Evolutionary conservation across 768 basidiomycete species (phyloP), one percentile per base, ranked within the genome.

Genomic region (Leccinum arenicola): DNA sequence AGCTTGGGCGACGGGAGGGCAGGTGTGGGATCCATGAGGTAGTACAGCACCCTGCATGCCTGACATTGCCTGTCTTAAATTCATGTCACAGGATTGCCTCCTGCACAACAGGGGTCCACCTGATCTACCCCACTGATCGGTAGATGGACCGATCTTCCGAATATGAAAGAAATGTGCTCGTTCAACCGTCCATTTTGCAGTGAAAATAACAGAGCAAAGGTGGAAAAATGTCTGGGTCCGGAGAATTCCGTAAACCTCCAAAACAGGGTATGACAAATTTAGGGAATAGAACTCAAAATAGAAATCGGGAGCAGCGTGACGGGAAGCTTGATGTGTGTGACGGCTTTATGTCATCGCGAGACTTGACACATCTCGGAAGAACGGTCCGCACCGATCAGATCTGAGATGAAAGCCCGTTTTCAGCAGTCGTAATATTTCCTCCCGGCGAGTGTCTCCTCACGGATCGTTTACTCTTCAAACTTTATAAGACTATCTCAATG

Each of bases 11-110:
- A 75, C 66, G 74, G 78, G 68, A 75, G 61, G 35, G 73, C 62
- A 27, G 86, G 84, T 40, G 84, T 78, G 59, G 78, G 76, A 67
- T 84, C 81, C 84, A 86, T 86, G 62, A 63, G 48, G 61, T 19
- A 48, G 52, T 17, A 40, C 58, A 55, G 56, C 52, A 57, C 59
- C 33, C 23, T 29, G 47, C 45, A 50, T 53, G 59, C 55, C 23
- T 23, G 23, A 23, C 23, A 23, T 23, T 23, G 23, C 23, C 51
- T 52, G 62, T 61, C 48, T 66, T 70, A 64, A 60, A 73, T 71
- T 54, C 62, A 52, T 40, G 50, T 52, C 25, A 49, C 43, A 36
- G 47, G 50, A 23, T 19, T 38, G 52, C 48, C 53, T 49, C 23
- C 58, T 49, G 50, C 47, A 54, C 33, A 19, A 47, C 52, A 33